Evolutionary conservation across 140 eudicot species (phyloP), one percentile per base, ranked within the genome.

Genomic region (Stevia rebaudiana): DNA sequence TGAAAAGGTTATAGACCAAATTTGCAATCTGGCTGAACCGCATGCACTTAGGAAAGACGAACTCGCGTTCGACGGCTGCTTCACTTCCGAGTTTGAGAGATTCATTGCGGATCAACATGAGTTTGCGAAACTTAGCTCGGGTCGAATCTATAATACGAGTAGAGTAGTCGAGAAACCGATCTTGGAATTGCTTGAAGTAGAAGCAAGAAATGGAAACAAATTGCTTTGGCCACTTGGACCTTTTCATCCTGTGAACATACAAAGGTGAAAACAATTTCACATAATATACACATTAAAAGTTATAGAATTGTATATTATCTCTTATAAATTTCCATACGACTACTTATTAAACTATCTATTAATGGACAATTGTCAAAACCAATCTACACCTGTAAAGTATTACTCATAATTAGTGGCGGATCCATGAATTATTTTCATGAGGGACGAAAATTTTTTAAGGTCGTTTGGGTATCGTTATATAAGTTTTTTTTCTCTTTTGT

Each of bases 221-320:
- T 79, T 77, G 22, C 76, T 61, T 9, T 85, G 81, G 79, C 84
- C 94, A 5, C 68, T 85, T 41, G 94, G 94, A 21, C 94, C 94
- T 2, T 77, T 82, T 28, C 77, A 79, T 61, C 94, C 94, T 2
- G 74, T 76, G 19, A 67, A 59, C 21, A 1, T 57, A 25, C 39
- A 73, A 56, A 65, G 60, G 66, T 42, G 1, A 8, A 4, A 5
- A 28, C 33, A 28, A 4, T 28, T 28, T 28, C 4, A 28, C 33
- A 28, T 28, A n/a, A n/a, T n/a, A n/a, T n/a, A n/a, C n/a, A n/a
- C n/a, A n/a, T n/a, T n/a, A n/a, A n/a, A n/a, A n/a, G n/a, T n/a
- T n/a, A n/a, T n/a, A n/a, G n/a, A n/a, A n/a, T n/a, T n/a, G n/a
- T n/a, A n/a, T n/a, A n/a, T n/a, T n/a, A n/a, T n/a, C n/a, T n/a